Evolutionary conservation across 352 stramenopile genomes (phyloP).

Genomic region (Chrysophaeum taylorii): DNA sequence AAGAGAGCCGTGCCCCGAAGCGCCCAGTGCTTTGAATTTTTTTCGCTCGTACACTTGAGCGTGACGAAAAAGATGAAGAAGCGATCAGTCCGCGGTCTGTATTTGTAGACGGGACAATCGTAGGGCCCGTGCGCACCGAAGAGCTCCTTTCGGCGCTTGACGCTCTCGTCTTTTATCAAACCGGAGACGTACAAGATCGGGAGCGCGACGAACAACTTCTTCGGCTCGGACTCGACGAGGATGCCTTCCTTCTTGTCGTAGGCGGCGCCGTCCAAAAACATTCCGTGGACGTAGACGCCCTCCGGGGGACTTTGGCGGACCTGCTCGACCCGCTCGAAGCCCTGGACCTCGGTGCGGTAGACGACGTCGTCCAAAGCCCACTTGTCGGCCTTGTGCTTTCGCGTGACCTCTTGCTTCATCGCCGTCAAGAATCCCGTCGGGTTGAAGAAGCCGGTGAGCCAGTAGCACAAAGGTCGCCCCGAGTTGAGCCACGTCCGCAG

Average conservation of each 20-base stretch:
- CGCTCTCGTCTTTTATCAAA: conserved; percentile 79
- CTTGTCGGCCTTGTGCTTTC: conserved; percentile 91
- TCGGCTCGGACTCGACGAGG: conserved; percentile 88
- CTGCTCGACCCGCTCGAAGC: conserved; percentile 80
- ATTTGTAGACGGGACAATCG: conserved; percentile 94
- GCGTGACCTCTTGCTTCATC: conserved; percentile 97
- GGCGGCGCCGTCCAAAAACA: conserved; percentile 90
- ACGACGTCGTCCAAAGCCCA: conserved; percentile 95
- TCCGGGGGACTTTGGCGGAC: conserved; percentile 66
- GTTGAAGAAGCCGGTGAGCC: conserved; percentile 96
- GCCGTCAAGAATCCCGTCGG: conserved; percentile 93
- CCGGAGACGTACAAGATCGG: conserved; percentile 89
- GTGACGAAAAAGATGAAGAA: conserved; percentile 95
- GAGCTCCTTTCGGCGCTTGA: conserved; percentile 76
- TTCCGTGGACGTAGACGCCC: conserved; percentile 91
- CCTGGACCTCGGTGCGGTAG: conserved; percentile 90
- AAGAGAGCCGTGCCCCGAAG: conserved; percentile 80
- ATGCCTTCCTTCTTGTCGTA: conserved; percentile 83
- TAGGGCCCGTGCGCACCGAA: conserved; percentile 80
- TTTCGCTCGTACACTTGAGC: conserved; percentile 52
- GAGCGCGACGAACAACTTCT: conserved; percentile 88
- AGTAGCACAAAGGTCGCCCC: conserved; percentile 84
- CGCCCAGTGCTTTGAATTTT: conserved; percentile 78
- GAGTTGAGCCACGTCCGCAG: conserved; percentile 87
- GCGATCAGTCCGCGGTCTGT: conserved; percentile 77